Evolutionary conservation across 768 basidiomycete species (phyloP), one percentile per base, ranked within the genome.

Genomic region (Russula abietina): DNA sequence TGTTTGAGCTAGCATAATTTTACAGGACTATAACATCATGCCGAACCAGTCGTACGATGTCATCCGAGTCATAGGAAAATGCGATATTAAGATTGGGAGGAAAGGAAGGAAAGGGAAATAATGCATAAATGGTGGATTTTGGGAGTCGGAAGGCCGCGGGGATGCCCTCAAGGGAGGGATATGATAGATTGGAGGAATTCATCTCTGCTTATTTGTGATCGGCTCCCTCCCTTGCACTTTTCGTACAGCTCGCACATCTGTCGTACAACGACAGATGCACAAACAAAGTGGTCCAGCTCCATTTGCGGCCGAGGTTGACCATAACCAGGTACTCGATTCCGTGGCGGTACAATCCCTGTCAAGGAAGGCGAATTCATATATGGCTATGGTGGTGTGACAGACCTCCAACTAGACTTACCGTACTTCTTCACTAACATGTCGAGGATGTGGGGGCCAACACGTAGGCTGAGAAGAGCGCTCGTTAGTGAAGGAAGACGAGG

Each of bases 371-470:
- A 0, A 33, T 45, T 38, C 32, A 12, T 9, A 39, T 2, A 28
- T 39, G 26, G 32, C 19, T 19, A 30, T 32, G 24, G n/a, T 30
- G n/a, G n/a, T n/a, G n/a, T n/a, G n/a, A 10, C 22, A 22, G 26
- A 26, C 16, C 24, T 1, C n/a, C 17, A 16, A 24, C 43, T 3
- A 14, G 43, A 49, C 53, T 45, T 16, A 60, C 62, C 58, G 28
- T 60, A 60, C 30, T 64, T 64, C 52, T 55, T 60, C 38, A 64
- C 28, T 16, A 64, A 24, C 16, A 36, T 11, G 22, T 59, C 53
- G 2, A 64, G 33, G 48, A 55, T n/a, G 10, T 24, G 24, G 7
- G 30, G 48, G 54, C 38, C 54, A 8, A 64, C 57, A 4, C 41
- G 53, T 48, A 64, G 33, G 12, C 63, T 64, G 36, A 55, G 11